Percentiles rank a stretch among this genome's conserved stretches.
Conservation (phyloP, 192 early-diverging fungal genomes). For the Allomyces javanicus region DNA sequence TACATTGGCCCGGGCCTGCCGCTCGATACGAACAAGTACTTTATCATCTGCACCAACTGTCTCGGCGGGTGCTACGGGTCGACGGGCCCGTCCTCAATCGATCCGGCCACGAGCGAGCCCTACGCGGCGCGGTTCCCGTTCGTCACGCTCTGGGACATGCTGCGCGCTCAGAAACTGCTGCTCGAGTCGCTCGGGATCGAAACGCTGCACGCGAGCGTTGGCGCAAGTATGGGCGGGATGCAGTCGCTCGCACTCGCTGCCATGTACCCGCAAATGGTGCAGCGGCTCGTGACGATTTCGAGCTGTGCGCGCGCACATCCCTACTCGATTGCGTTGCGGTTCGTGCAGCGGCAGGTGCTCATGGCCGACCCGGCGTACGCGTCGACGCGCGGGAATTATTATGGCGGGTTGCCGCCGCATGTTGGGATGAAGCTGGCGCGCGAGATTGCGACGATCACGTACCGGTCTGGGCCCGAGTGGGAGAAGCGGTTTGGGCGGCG, state of each 20-base stretch:
- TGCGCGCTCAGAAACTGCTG: slow-evolving; percentile 78
- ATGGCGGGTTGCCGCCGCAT: slow-evolving; percentile 67
- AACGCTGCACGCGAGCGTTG: slow-evolving; percentile 71
- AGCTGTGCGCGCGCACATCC: slow-evolving; percentile 88
- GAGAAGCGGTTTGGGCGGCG: slow-evolving; percentile 82
- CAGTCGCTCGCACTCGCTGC: slow-evolving; percentile 70
- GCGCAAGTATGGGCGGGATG: slow-evolving; percentile 92
- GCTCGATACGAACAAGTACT: slow-evolving; percentile 84
- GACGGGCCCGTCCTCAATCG: slow-evolving; percentile 69
- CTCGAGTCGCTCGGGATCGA: slow-evolving; percentile 59
- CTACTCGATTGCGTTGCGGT: slow-evolving; percentile 82
- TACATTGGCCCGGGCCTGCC: slow-evolving; percentile 81
- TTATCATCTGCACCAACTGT: slow-evolving; percentile 89
- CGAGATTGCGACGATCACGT: slow-evolving; percentile 55
- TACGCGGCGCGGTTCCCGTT: slow-evolving; percentile 85
- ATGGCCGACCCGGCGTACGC: slow-evolving; percentile 59
- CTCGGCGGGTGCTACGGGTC: slow-evolving; percentile 93
- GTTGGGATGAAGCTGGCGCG: slow-evolving; percentile 92
- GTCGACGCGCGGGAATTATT: slow-evolving; percentile 71
- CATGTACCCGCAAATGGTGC: slow-evolving; percentile 63
- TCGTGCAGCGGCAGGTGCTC: slow-evolving; percentile 68
- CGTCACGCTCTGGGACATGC: slow-evolving; percentile 86
- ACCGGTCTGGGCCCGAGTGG: slow-evolving; percentile 96
- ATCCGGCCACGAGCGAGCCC: slow-evolving; percentile 48
- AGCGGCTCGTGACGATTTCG: slow-evolving; percentile 61